Evolutionary conservation across 129 eudicot genomes (phyloP).

Genomic region (Pittosporum tobira): DNA sequence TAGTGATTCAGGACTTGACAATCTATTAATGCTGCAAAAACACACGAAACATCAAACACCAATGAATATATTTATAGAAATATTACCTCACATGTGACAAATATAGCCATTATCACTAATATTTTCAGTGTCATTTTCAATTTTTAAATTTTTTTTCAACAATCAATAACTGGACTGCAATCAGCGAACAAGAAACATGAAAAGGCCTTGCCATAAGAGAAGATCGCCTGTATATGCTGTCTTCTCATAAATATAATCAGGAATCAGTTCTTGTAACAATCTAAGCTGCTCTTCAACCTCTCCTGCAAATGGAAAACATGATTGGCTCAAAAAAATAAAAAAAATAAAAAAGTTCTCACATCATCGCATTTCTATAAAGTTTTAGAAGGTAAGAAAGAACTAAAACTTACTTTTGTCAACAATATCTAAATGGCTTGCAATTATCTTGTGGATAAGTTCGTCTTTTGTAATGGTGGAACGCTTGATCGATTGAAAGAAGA

Average conservation of each 20-base stretch:
- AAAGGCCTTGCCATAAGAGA: constrained; percentile 40
- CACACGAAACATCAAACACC: not conserved
- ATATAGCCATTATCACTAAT: not conserved
- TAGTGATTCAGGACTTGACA: constrained; percentile 34
- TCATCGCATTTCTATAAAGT: not conserved
- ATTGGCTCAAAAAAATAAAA: constrained; percentile 8
- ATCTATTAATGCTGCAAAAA: constrained; percentile 52
- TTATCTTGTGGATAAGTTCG: constrained; percentile 54
- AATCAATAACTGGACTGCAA: not conserved
- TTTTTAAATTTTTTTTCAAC: not conserved
- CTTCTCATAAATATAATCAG: constrained; percentile 69
- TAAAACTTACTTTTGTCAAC: constrained; percentile 52
- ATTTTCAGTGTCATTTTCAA: no score
- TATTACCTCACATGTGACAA: not conserved
- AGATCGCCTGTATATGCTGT: constrained; percentile 42
- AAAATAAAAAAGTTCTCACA: no score
- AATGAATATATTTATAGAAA: not conserved
- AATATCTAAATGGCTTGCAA: constrained; percentile 47
- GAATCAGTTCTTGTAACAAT: constrained; percentile 60
- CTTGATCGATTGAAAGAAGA: constrained; percentile 51
- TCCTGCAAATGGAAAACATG: constrained; percentile 28
- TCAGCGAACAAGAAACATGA: not conserved
- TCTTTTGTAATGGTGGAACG: constrained; percentile 63
- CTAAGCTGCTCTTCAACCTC: constrained; percentile 71
- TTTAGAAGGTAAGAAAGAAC: not conserved